Conservation (phyloP, 179 eudicot genomes). For the Patellifolia procumbens region DNA sequence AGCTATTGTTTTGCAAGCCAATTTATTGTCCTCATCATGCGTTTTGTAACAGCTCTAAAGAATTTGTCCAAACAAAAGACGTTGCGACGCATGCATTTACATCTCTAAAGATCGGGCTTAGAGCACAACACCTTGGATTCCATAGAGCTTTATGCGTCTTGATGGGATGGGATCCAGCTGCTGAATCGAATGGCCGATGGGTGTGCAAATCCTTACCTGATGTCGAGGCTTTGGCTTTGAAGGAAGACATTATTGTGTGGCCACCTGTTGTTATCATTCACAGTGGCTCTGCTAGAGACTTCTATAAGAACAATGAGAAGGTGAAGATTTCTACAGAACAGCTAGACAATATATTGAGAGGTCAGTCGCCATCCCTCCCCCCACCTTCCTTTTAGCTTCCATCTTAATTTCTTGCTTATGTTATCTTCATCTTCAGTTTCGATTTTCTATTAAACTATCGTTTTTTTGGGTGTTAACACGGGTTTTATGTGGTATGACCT, state of each 20-base stretch:
- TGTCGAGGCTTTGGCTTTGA: slow-evolving; percentile 26
- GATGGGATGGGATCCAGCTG: slow-evolving; percentile 38
- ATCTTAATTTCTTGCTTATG: not conserved
- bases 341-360: slow-evolving; percentile 26
- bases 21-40: not conserved
- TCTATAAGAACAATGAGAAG: slow-evolving; percentile 15
- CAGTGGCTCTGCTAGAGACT: slow-evolving; percentile 11
- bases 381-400: not conserved
- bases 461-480: too few relatives aligned
- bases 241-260: slow-evolving; percentile 39
- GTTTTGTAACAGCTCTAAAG: slow-evolving; percentile 31
- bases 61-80: slow-evolving; percentile 28
- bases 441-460: too few relatives aligned
- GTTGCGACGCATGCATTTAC: slow-evolving; percentile 36
- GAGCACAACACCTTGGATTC: slow-evolving; percentile 37
- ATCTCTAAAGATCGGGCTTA: slow-evolving; percentile 37
- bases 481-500: too few relatives aligned
- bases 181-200: slow-evolving; percentile 33
- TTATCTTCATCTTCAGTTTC: not conserved
- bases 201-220: slow-evolving; percentile 33
- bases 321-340: slow-evolving; percentile 18
- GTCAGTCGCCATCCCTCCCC: slow-evolving; percentile 11
- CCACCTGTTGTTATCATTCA: slow-evolving; percentile 42
- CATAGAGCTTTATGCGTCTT: slow-evolving; percentile 41
- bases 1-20: not conserved